Evolutionary conservation across 2,329 filamentous ascomycete species (phyloP).

Genomic region (Nannizziopsis barbatae): DNA sequence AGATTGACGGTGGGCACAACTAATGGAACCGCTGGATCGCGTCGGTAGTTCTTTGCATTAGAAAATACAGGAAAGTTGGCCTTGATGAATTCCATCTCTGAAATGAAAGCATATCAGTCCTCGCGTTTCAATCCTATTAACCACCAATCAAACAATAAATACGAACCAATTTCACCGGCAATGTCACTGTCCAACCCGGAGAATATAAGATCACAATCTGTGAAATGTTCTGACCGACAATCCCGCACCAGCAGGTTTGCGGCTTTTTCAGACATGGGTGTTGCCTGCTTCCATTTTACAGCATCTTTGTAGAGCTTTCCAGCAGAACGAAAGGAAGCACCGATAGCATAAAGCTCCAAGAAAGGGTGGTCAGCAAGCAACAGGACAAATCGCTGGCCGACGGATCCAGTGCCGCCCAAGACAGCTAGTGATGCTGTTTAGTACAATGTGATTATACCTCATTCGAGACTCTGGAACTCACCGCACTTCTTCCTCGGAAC

Average conservation of each 20-base stretch:
- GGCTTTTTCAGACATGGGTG: conserved; percentile 64
- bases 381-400: conserved; percentile 90
- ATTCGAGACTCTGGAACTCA: neutral
- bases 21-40: conserved; percentile 78
- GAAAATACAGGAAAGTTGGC: conserved; percentile 87
- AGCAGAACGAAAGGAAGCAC: conserved; percentile 76
- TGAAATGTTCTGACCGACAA: conserved; percentile 71
- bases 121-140: neutral
- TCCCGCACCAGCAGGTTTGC: conserved; percentile 74
- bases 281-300: conserved; percentile 85
- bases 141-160: neutral
- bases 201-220: conserved; percentile 86
- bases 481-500: conserved; percentile 13
- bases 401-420: conserved; percentile 83
- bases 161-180: conserved; percentile 75
- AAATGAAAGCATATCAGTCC: neutral
- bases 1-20: conserved; percentile 95
- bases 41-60: conserved; percentile 95
- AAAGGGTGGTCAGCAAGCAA: conserved; percentile 78
- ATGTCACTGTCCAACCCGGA: conserved; percentile 86
- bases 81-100: conserved; percentile 83
- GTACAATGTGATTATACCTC: neutral
- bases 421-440: conserved; percentile 44
- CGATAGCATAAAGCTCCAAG: conserved; percentile 76
- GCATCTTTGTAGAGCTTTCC: conserved; percentile 94